Conservation (phyloP, 352 stramenopile genomes). For the Phytophthora chlamydospora region DNA sequence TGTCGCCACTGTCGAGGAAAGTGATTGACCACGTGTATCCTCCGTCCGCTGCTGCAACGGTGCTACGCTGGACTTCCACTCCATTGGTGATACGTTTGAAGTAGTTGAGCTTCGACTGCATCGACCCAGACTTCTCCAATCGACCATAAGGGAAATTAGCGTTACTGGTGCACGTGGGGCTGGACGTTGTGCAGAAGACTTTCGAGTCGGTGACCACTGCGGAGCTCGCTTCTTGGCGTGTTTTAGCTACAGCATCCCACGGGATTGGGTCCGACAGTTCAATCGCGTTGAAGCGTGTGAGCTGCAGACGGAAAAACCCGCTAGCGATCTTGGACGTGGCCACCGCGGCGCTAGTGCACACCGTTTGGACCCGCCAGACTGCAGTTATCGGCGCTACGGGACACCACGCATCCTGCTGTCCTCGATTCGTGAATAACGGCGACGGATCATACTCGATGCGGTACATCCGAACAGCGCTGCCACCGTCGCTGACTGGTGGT, state of each 20-base stretch:
- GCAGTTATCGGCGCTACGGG: conserved; percentile 56
- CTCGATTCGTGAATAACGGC: conserved; percentile 69
- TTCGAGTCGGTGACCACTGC: conserved; percentile 39
- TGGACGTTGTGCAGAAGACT: conserved; percentile 61
- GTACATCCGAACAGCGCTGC: conserved; percentile 75
- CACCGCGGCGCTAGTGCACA: conserved; percentile 26
- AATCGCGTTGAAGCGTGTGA: conserved; percentile 51
- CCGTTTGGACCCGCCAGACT: conserved; percentile 65
- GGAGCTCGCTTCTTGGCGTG: conserved; percentile 78
- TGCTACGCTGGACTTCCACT: conserved; percentile 81
- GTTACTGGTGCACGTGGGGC: conserved; percentile 39
- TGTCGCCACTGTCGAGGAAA: conserved; percentile 88
- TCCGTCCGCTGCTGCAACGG: conserved; percentile 40
- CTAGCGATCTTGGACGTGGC: conserved; percentile 41
- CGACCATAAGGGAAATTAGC: conserved; percentile 35
- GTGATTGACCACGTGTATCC: conserved; percentile 91
- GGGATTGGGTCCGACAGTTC: conserved; percentile 83
- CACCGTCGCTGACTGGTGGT: conserved; percentile 59
- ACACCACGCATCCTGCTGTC: conserved; percentile 72
- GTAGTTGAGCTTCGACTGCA: conserved; percentile 76
- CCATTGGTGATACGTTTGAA: conserved; percentile 48
- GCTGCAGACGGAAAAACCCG: conserved; percentile 61
- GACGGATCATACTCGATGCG: conserved; percentile 80
- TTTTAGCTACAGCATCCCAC: conserved; percentile 91
- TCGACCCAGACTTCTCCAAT: conserved; percentile 62